Evolutionary conservation across 257 asterid species (phyloP).

Genomic region (Scutellaria baicalensis): DNA sequence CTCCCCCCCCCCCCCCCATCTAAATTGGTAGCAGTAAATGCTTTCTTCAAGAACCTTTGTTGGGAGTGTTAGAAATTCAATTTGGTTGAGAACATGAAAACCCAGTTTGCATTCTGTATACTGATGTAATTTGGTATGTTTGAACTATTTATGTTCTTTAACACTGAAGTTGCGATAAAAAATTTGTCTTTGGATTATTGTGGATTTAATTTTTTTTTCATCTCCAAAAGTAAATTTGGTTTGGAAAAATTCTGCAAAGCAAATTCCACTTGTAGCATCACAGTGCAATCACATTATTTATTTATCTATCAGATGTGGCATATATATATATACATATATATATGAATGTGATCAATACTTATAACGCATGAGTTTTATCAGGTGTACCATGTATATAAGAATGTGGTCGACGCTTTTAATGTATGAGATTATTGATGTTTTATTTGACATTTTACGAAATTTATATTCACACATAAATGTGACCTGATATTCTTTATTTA

Average conservation of each 20-base stretch:
- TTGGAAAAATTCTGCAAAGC: not conserved
- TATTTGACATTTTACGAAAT: too few relatives aligned
- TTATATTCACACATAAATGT: too few relatives aligned
- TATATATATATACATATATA: too few relatives aligned
- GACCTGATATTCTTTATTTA: too few relatives aligned
- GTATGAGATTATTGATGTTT: too few relatives aligned
- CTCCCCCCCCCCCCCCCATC: not conserved
- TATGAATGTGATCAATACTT: too few relatives aligned
- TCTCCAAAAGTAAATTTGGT: not conserved
- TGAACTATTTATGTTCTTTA: not conserved
- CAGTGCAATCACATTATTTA: too few relatives aligned
- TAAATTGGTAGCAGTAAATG: not conserved
- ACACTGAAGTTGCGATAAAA: not conserved
- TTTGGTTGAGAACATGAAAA: conserved; percentile 1
- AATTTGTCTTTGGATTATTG: not conserved
- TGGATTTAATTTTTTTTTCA: not conserved
- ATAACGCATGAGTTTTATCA: too few relatives aligned
- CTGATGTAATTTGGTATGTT: conserved; percentile 10
- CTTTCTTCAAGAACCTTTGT: too few relatives aligned
- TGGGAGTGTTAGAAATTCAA: not conserved
- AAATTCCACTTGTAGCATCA: not conserved
- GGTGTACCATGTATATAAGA: too few relatives aligned
- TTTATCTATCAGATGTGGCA: too few relatives aligned
- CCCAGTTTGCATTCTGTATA: not conserved
- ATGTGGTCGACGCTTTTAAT: too few relatives aligned